phyloP scores from a whole-genome alignment of 305 asterid species.

The Striga hermonthica region DNA sequence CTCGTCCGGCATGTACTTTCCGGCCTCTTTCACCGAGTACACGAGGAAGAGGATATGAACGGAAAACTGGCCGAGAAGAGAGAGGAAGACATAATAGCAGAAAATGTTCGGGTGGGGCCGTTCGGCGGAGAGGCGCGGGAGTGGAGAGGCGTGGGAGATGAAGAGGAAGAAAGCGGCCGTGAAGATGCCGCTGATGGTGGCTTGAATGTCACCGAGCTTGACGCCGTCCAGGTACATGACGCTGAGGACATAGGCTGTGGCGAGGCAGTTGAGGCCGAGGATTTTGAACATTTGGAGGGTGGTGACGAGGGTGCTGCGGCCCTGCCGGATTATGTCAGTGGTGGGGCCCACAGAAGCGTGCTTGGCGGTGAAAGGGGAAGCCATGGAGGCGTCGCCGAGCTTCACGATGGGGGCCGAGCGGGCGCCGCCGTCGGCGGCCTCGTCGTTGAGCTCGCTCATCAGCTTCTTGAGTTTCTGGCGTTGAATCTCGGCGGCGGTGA shows the following conservation, averaged over 20 bases:
- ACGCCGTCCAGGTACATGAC: constrained; percentile 97
- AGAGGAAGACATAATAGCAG: constrained; percentile 84
- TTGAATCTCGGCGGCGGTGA: constrained; percentile 81
- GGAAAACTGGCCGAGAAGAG: constrained; percentile 87
- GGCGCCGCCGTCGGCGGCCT: constrained; percentile 79
- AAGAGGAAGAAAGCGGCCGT: constrained; percentile 95
- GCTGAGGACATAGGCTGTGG: constrained; percentile 92
- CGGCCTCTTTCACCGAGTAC: constrained; percentile 84
- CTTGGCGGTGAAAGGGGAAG: constrained; percentile 95
- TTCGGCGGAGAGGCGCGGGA: constrained; percentile 80
- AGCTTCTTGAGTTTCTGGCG: constrained; percentile 81
- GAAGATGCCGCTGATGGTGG: constrained; percentile 94
- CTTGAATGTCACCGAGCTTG: constrained; percentile 91
- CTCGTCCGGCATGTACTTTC: constrained; percentile 93
- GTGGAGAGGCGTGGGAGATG: constrained; percentile 93
- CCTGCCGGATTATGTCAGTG: constrained; percentile 89
- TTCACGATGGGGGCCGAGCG: constrained; percentile 86
- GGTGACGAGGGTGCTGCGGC: constrained; percentile 93
- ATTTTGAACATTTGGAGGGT: constrained; percentile 99
- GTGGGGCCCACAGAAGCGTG: constrained; percentile 97
- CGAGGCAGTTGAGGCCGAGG: constrained; percentile 95
- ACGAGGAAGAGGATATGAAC: constrained; percentile 78
- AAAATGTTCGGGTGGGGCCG: constrained; percentile 95
- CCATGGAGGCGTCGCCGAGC: constrained; percentile 99
- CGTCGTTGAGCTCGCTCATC: constrained; percentile 89